phyloP scores from a whole-genome alignment of 139 green algal genomes.

The Closterium sp. region DNA sequence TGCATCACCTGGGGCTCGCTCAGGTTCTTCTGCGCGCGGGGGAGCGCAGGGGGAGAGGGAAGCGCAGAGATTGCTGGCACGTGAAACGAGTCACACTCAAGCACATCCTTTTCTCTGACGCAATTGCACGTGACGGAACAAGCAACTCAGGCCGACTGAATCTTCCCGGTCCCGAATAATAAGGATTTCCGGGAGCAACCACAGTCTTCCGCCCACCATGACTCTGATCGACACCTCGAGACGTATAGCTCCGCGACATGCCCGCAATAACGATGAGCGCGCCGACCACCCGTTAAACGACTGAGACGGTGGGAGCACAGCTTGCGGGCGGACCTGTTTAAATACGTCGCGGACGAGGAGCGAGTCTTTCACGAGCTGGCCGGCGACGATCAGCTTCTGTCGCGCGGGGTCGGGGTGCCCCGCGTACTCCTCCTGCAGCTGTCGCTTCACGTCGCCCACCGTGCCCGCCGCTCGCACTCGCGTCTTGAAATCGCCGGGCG shows the following conservation, averaged over 20 bases:
- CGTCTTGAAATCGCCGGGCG: constrained; percentile 29
- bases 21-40: constrained; percentile 21
- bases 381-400: constrained; percentile 43
- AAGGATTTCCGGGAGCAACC: not conserved
- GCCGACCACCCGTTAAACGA: not conserved
- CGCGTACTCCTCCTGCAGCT: constrained; percentile 27
- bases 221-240: no score
- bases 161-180: not conserved
- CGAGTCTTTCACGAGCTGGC: constrained; percentile 37
- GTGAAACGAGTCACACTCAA: not conserved
- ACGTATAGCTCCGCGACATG: no score
- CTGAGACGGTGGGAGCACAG: not conserved
- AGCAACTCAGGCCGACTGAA: not conserved
- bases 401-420: constrained; percentile 17
- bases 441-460: constrained; percentile 35
- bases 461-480: constrained; percentile 33
- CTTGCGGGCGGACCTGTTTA: constrained; percentile 30
- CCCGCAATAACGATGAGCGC: not conserved
- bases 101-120: not conserved
- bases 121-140: not conserved
- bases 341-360: constrained; percentile 27
- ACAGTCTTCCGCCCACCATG: no score
- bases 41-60: not conserved
- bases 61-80: not conserved
- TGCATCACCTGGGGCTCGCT: constrained; percentile 27